Base-by-base conservation (phyloP, 306 rosid genomes). In the Mucuna pruriens region DNA sequence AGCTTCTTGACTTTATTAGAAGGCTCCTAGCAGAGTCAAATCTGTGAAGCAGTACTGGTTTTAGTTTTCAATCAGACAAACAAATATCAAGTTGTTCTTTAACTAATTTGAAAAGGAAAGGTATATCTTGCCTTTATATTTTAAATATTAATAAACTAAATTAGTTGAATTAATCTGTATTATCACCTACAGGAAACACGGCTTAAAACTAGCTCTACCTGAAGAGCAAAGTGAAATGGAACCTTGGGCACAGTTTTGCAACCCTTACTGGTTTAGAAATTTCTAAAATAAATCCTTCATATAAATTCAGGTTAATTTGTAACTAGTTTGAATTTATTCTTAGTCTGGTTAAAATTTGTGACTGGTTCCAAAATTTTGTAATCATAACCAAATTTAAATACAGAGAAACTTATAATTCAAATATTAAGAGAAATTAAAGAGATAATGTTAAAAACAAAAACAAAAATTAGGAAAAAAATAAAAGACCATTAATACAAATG, bases 121-220 rank as follows among this genome's bases (percentile, higher is more conserved):
- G 44, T 39, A 71, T 63, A 40, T 60, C 23, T 55, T 25, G 29
- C 57, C 75, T 55, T n/a, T 39, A 45, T 49, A 45, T 55, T 79
- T 65, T 20, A 74, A 67, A 65, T 63, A 36, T 39, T 66, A 36
- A 57, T 68, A 23, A 22, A 58, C 33, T 38, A 19, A 77, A 62
- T 46, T 36, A 36, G 11, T 70, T 70, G 29, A 29, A 57, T 23
- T 68, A 75, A 23, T 31, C 26, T 40, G 40, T 58, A 39, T 13
- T 74, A 38, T 20, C 20, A 13, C 54, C 26, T 15, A 22, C 17
- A 67, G 67, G 68, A 67, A 52, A 66, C 68, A 26, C 33, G n/a
- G 66, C 54, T 66, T 66, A 36, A 44, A 31, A 17, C 63, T 20
- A 63, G 22, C 17, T 20, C 65, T 16, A 78, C 58, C 44, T 5